Evolutionary conservation across 192 early-diverging fungal species (phyloP), one percentile per base, ranked within the genome.

Genomic region (Fimicolochytrium jonesii): DNA sequence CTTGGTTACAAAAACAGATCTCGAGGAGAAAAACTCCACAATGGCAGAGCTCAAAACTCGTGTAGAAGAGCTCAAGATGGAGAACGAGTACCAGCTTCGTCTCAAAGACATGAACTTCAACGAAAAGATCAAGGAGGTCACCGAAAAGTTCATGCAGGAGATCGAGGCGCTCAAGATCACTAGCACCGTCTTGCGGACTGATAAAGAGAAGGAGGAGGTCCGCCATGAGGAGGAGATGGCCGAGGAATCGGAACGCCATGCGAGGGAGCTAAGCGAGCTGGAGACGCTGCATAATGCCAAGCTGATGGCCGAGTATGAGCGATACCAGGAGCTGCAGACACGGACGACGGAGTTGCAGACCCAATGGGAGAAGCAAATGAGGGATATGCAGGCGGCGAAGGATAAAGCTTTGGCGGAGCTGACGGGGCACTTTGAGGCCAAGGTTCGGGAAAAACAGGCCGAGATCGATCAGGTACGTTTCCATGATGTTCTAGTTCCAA

Each of bases 91-190:
- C 64, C 83, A 86, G 58, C 67, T 86, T 17, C 57, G 82, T 17
- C 63, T 86, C 15, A 86, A 86, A 58, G 83, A 86, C 58, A 84
- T 86, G 81, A 85, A 84, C 61, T 85, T 76, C 67, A 85, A 81
- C 69, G 83, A 86, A 61, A 84, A 85, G 64, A 77, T 86, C 62
- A 85, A 82, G 51, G 77, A 85, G 66, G 69, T 77, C 25, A 84
- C 82, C 15, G 83, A 84, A 55, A 86, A 85, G 69, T 80, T 79
- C 53, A 74, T 75, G 69, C 79, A 86, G 61, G 83, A 86, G 63
- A 85, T 86, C 53, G 81, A 84, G 41, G 73, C 79, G 5, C 58
- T 84, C 11, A 82, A 82, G 54, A 85, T 85, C 69, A 80, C 82
- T 6, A 58, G 54, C 6, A 76, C 81, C 0, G 81, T 86, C 7